Conservation (phyloP, 257 asterid species). For the Fraxinus quadrangulata region DNA sequence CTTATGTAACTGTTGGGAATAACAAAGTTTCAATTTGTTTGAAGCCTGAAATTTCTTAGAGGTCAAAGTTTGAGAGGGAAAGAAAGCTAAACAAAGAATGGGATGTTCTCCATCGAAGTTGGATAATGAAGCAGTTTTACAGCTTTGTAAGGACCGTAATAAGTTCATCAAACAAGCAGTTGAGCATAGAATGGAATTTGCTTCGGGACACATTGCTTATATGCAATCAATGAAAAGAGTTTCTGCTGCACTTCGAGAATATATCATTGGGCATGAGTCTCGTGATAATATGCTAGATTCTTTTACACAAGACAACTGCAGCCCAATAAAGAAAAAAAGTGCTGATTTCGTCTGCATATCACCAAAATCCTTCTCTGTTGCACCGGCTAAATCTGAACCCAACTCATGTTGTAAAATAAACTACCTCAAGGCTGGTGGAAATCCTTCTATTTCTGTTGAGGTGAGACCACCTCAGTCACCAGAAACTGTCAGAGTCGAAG, state of each 20-base stretch:
- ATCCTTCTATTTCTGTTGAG: conserved; percentile 70
- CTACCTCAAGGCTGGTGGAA: conserved; percentile 70
- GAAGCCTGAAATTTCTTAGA: conserved; percentile 52
- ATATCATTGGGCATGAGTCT: conserved; percentile 74
- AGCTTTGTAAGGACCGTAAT: conserved; percentile 86
- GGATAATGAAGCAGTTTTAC: conserved; percentile 90
- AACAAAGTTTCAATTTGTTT: conserved; percentile 47
- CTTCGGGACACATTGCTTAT: conserved; percentile 85
- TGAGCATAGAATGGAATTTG: conserved; percentile 69
- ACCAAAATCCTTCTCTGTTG: conserved; percentile 59
- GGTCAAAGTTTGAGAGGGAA: conserved; percentile 1
- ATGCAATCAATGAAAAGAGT: conserved; percentile 80
- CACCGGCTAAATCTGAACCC: conserved; percentile 46
- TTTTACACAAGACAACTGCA: conserved; percentile 45
- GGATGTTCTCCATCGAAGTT: conserved; percentile 94
- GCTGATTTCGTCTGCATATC: conserved; percentile 73
- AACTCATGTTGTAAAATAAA: conserved; percentile 56
- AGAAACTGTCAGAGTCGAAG: conserved; percentile 63
- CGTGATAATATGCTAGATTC: conserved; percentile 63
- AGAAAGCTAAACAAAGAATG: conserved; percentile 46
- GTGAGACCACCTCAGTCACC: conserved; percentile 84
- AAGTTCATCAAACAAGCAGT: conserved; percentile 89
- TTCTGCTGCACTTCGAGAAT: conserved; percentile 84
- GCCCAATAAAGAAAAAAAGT: conserved; percentile 53
- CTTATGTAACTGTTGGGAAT: conserved; percentile 58